A percentile compares a stretch with the other conserved stretches of the same genome.
These are phyloP conservation scores for Saccharomyces hybrid DNA, from an alignment of 1,139 yeast genomes.

Conservation along the genomic window DNA sequence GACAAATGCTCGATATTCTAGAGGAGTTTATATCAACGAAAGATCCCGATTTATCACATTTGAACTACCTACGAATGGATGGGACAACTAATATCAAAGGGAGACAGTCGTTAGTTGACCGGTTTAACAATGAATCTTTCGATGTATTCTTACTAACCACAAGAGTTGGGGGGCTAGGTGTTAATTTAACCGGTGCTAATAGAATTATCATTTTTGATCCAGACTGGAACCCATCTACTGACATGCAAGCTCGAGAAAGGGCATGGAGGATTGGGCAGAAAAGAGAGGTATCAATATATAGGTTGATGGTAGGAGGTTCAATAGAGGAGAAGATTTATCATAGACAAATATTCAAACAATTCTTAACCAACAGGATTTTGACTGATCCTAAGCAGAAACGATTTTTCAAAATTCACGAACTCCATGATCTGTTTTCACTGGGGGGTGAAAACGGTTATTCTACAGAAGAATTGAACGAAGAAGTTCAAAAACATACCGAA, in stretches of 20 bases:
- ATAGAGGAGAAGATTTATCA: constrained; percentile 96
- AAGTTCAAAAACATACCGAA: constrained; percentile 30
- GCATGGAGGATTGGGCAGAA: constrained; percentile 98
- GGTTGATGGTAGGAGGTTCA: constrained; percentile 90
- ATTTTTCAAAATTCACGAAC: constrained; percentile 84
- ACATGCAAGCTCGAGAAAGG: constrained; percentile 90
- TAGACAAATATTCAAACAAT: constrained; percentile 91
- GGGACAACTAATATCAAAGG: constrained; percentile 78
- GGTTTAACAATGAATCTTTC: constrained; percentile 55
- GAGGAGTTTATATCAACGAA: constrained; percentile 53
- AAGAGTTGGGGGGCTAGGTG: constrained; percentile 92
- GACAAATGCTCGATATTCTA: constrained; percentile 86
- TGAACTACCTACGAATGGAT: constrained; percentile 77
- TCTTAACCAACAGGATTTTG: constrained; percentile 83
- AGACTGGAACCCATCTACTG: constrained; percentile 98
- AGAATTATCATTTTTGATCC: constrained; percentile 93
- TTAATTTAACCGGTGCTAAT: constrained; percentile 90
- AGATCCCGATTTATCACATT: constrained; percentile 35
- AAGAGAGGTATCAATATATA: constrained; percentile 79
- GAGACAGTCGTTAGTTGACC: constrained; percentile 73
- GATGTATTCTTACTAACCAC: constrained; percentile 79
- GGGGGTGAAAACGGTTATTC: constrained; percentile 64
- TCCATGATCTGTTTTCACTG: constrained; percentile 79
- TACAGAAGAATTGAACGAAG: constrained; percentile 25
- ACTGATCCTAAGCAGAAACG: constrained; percentile 93